Evolutionary conservation across 2,329 filamentous ascomycete species (phyloP), one percentile per base, ranked within the genome.

Genomic region (Sordariomycetes sp.): DNA sequence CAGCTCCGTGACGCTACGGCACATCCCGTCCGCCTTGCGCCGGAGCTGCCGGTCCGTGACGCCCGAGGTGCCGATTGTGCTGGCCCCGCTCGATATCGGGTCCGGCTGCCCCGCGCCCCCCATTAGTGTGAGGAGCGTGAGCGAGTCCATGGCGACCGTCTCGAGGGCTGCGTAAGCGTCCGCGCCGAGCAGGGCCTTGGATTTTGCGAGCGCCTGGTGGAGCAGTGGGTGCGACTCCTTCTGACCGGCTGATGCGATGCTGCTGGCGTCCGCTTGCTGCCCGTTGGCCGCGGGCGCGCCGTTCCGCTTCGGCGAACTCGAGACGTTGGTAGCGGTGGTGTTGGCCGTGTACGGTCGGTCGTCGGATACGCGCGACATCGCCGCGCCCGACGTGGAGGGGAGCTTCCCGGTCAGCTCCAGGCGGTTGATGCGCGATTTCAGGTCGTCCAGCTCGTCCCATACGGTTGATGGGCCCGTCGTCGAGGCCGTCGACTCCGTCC

Each of bases 371-470:
- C 84, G 81, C 5, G 86, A 86, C 66, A 91, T 86, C 2, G 89
- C 87, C 2, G 89, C 89, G 39, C 85, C 87, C 2, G 90, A 92
- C 1, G 88, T 90, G 0, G 89, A 75, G 0, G 91, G 90, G 36
- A 94, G 74, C 70, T 95, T 96, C 59, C 91, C 91, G 2, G 89
- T 95, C 63, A 95, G 72, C 69, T 97, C 94, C 10, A 99, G 79
- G 60, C 90, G 88, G 63, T 89, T 85, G 64, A 99, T 96, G 34
- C 94, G 84, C 48, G 89, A 94, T 69, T 97, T 97, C 53, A 99
- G 74, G 62, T 97, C 94, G 64, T 97, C 94, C 32, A 99, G 74
- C 70, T 99, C 94, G 67, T 97, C 94, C 94, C 94, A 99, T 2
- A 99, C 89, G 0, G 90, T 96, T 1, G 90, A 95, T 13, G 91